Percentiles rank a stretch among this genome's conserved stretches.
Conservation (phyloP, 2,329 filamentous ascomycete genomes). For the Pseudogymnoascus sp. region DNA sequence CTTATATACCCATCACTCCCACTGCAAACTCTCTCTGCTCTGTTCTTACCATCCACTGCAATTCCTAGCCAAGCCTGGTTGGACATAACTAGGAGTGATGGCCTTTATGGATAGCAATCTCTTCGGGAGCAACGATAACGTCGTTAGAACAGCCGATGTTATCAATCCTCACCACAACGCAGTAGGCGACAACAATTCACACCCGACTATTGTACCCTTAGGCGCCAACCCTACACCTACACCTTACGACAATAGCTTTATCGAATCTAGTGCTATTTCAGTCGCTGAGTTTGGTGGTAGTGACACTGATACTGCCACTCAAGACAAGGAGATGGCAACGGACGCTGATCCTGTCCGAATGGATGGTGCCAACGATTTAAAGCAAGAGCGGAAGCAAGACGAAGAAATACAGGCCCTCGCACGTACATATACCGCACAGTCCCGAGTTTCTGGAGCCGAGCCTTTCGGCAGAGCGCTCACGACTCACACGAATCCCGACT, state of each 20-base stretch:
- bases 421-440: slow-evolving; percentile 46
- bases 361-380: neutral
- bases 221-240: neutral
- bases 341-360: neutral
- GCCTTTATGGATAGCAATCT: neutral
- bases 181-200: neutral
- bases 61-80: neutral
- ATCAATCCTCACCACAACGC: neutral
- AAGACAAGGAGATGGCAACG: neutral
- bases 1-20: neutral
- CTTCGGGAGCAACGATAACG: neutral
- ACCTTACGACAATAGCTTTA: neutral
- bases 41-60: neutral
- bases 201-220: neutral
- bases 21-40: neutral
- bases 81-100: neutral
- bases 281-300: neutral
- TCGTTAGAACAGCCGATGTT: neutral
- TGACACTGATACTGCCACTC: neutral
- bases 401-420: slow-evolving; percentile 44
- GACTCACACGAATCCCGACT: slow-evolving; percentile 33
- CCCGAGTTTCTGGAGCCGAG: slow-evolving; percentile 19
- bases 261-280: neutral
- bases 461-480: neutral
- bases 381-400: neutral